These are phyloP conservation scores for Lophiotrema nucula DNA, from an alignment of 495 filamentous ascomycete species.

Conservation along the genomic window DNA sequence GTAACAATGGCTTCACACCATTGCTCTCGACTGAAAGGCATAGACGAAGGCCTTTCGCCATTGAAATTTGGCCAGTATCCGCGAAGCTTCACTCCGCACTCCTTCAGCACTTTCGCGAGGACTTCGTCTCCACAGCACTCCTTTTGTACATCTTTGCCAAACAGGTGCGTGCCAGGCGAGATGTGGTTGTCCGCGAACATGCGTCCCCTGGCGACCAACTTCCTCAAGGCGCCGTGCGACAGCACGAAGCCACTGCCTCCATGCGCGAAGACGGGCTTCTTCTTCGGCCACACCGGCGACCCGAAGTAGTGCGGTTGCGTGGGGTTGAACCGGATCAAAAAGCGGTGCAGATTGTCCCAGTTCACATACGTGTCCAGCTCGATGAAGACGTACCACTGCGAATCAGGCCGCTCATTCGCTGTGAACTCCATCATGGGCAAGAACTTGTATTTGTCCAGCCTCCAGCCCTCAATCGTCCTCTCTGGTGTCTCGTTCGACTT, in stretches of 20 bases:
- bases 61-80: slow-evolving; percentile 33
- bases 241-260: slow-evolving; percentile 32
- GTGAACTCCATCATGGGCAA: slow-evolving; percentile 62
- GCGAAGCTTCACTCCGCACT: slow-evolving; percentile 13
- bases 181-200: slow-evolving; percentile 17
- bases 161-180: slow-evolving; percentile 22
- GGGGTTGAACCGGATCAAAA: slow-evolving; percentile 52
- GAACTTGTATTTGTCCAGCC: slow-evolving; percentile 71
- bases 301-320: slow-evolving; percentile 55
- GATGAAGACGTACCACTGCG: slow-evolving; percentile 67
- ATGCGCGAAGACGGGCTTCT: slow-evolving; percentile 30
- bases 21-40: slow-evolving; percentile 22
- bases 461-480: slow-evolving; percentile 51
- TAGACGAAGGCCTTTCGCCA: slow-evolving; percentile 21
- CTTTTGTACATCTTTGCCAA: slow-evolving; percentile 21
- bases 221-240: slow-evolving; percentile 30
- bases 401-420: slow-evolving; percentile 49
- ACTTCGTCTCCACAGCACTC: slow-evolving; percentile 34
- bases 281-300: slow-evolving; percentile 49
- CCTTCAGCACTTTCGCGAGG: slow-evolving; percentile 25
- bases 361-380: slow-evolving; percentile 67
- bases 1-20: slow-evolving; percentile 33
- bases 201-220: slow-evolving; percentile 12
- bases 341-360: slow-evolving; percentile 62
- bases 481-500: slow-evolving; percentile 41